phyloP scores from a whole-genome alignment of 73 alveolate species.

The Uronychia setigera region DNA sequence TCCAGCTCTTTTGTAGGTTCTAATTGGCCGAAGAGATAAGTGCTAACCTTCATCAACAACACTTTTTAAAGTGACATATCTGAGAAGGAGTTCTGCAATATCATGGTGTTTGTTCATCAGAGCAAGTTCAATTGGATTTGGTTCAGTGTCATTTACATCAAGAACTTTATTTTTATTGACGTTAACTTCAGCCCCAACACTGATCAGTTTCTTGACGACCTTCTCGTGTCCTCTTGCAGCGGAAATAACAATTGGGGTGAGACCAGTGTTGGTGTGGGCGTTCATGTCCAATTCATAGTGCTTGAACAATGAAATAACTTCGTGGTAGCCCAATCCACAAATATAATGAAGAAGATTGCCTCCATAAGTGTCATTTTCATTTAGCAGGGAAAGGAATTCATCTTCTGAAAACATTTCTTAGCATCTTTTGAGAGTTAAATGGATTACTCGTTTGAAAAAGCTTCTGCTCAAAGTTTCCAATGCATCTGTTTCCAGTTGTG shows the following conservation, averaged over 20 bases:
- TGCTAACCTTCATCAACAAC: slow-evolving; percentile 15
- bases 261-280: background rate
- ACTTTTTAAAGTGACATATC: slow-evolving; percentile 29
- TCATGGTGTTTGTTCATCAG: slow-evolving; percentile 30
- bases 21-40: background rate
- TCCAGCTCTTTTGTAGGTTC: background rate
- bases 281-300: slow-evolving; percentile 22
- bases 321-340: slow-evolving; percentile 26
- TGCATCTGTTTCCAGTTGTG: slow-evolving; percentile 15
- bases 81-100: slow-evolving; percentile 37
- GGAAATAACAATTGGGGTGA: slow-evolving; percentile 36
- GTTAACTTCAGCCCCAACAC: slow-evolving; percentile 28
- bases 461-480: slow-evolving; percentile 36
- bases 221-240: slow-evolving; percentile 46
- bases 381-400: slow-evolving; percentile 8
- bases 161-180: background rate
- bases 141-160: background rate
- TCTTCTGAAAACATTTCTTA: background rate
- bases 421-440: background rate
- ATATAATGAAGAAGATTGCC: slow-evolving; percentile 34
- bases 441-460: slow-evolving; percentile 18
- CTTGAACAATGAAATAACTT: slow-evolving; percentile 14
- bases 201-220: slow-evolving; percentile 29
- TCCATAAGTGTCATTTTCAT: slow-evolving; percentile 22
- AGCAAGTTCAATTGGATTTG: slow-evolving; percentile 34